Conservation (phyloP, 2,329 filamentous ascomycete species). For the Leptoxyphium fumago region DNA sequence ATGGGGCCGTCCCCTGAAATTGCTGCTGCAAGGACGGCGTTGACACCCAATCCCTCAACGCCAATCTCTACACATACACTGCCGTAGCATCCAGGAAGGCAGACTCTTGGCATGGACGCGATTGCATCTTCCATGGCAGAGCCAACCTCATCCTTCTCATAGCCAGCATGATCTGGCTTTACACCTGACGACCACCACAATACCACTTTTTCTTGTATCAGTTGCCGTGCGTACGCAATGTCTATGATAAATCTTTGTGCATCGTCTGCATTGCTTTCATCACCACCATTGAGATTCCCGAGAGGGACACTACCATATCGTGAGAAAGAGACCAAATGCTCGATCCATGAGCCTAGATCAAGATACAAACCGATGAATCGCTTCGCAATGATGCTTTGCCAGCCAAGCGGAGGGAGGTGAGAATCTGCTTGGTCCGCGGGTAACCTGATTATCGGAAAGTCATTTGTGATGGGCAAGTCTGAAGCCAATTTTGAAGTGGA, state of each 20-base stretch:
- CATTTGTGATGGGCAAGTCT: slow-evolving; percentile 68
- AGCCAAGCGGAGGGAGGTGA: slow-evolving; percentile 78
- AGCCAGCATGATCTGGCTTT: slow-evolving; percentile 84
- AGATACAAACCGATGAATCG: slow-evolving; percentile 81
- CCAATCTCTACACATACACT: slow-evolving; percentile 94
- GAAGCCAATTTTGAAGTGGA: slow-evolving; percentile 68
- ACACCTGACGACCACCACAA: slow-evolving; percentile 91
- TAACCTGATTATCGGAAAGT: slow-evolving; percentile 70
- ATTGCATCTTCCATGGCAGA: slow-evolving; percentile 64
- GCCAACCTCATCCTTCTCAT: slow-evolving; percentile 81
- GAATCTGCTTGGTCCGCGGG: slow-evolving; percentile 73
- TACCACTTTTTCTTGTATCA: slow-evolving; percentile 85
- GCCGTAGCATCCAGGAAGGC: slow-evolving; percentile 84
- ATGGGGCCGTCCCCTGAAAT: slow-evolving; percentile 93
- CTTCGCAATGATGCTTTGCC: slow-evolving; percentile 80
- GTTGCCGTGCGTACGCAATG: slow-evolving; percentile 75
- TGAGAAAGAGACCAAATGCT: slow-evolving; percentile 74
- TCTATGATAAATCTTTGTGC: slow-evolving; percentile 69
- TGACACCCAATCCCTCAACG: slow-evolving; percentile 88
- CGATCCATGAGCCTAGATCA: slow-evolving; percentile 80
- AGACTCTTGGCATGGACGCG: slow-evolving; percentile 72
- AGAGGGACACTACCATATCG: slow-evolving; percentile 88
- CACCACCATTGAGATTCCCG: slow-evolving; percentile 88
- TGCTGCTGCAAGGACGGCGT: slow-evolving; percentile 91
- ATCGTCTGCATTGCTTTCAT: slow-evolving; percentile 37